Conservation (phyloP, 129 eudicot genomes). For the Lactuca sativa region DNA sequence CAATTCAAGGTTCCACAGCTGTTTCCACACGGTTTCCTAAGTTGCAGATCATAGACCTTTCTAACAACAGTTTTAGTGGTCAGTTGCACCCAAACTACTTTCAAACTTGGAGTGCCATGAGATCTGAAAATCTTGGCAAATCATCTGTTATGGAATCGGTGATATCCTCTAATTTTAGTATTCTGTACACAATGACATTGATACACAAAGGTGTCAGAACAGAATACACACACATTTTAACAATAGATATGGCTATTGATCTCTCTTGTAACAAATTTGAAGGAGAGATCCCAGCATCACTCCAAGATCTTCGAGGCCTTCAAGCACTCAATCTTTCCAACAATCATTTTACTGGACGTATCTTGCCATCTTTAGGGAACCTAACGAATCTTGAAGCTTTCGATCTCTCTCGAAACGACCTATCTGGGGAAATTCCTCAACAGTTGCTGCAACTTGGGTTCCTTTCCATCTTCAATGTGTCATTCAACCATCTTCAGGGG, state of each 20-base stretch:
- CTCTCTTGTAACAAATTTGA: too few species aligned
- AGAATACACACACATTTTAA: too few species aligned
- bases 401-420: background rate
- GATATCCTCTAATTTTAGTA: slow-evolving; percentile 9
- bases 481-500: too few species aligned
- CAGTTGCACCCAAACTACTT: background rate
- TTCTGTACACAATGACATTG: too few species aligned
- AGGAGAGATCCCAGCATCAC: too few species aligned
- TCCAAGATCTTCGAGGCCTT: too few species aligned
- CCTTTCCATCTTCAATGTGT: too few species aligned
- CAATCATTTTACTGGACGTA: background rate
- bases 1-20: background rate
- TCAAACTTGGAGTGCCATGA: background rate
- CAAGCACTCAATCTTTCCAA: too few species aligned
- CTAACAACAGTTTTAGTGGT: background rate
- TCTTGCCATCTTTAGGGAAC: slow-evolving; percentile 15
- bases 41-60: background rate
- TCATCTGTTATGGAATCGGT: slow-evolving; percentile 7
- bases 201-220: too few species aligned
- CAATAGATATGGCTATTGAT: too few species aligned
- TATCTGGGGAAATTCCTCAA: too few species aligned
- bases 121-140: background rate
- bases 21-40: background rate
- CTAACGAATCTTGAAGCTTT: background rate
- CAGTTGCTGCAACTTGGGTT: too few species aligned